phyloP scores from a whole-genome alignment of 371 early-diverging fungal species.

The Phascolomyces articulosus region DNA sequence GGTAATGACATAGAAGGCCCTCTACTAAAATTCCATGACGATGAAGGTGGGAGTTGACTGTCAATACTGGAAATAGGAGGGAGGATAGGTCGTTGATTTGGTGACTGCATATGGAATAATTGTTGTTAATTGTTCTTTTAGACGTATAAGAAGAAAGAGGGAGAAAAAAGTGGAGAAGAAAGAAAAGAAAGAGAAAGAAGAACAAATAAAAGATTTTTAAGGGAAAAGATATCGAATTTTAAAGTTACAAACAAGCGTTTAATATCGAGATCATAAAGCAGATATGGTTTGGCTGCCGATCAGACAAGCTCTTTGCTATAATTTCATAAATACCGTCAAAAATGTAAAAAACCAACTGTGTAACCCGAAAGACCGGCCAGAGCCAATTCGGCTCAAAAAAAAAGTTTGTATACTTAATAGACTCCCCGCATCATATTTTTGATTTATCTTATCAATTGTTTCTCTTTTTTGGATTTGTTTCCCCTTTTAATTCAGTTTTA shows the following conservation, averaged over 20 bases:
- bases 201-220: slow-evolving; percentile 9
- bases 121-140: not conserved
- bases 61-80: slow-evolving; percentile 20
- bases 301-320: not conserved
- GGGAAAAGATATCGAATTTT: not conserved
- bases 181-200: slow-evolving; percentile 7
- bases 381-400: too few species aligned
- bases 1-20: slow-evolving; percentile 10
- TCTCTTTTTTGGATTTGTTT: too few species aligned
- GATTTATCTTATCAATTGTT: not conserved
- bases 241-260: slow-evolving; percentile 8
- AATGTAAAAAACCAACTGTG: not conserved
- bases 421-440: not conserved
- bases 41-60: slow-evolving; percentile 7
- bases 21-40: slow-evolving; percentile 5
- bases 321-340: slow-evolving; percentile 4
- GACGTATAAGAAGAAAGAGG: too few species aligned
- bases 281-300: slow-evolving; percentile 14
- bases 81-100: slow-evolving; percentile 13
- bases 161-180: not conserved
- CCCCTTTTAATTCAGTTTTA: not conserved
- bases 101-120: not conserved
- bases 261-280: slow-evolving; percentile 14
- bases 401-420: not conserved
- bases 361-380: slow-evolving; percentile 5